Evolutionary conservation across 106 monocot genomes (phyloP).

Genomic region (Agapanthus africanus): DNA sequence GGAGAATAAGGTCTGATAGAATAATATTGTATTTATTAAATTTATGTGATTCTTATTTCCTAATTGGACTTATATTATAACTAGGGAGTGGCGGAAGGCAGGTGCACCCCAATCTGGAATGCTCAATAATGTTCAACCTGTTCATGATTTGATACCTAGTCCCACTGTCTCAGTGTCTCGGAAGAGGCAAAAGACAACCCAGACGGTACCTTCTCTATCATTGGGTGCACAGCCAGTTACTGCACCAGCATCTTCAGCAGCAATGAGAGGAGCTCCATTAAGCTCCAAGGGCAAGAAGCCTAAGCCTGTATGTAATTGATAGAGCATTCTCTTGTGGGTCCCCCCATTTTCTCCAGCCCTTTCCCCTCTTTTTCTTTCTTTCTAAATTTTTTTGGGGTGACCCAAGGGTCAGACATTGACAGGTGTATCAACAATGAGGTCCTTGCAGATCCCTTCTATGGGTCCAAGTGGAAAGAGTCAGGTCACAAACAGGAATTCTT

Average conservation of each 20-base stretch:
- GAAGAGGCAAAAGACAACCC: slow-evolving; percentile 74
- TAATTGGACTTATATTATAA: too few relatives aligned
- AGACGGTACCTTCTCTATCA: slow-evolving; percentile 53
- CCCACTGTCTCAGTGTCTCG: slow-evolving; percentile 65
- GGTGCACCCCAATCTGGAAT: slow-evolving; percentile 35
- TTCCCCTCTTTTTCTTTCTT: not conserved
- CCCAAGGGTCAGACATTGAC: slow-evolving; percentile 14
- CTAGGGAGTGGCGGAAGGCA: slow-evolving; percentile 81
- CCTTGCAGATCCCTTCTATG: slow-evolving; percentile 21
- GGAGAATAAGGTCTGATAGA: slow-evolving; percentile 52
- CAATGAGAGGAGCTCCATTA: slow-evolving; percentile 44
- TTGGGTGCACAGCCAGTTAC: slow-evolving; percentile 33
- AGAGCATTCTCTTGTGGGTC: not conserved
- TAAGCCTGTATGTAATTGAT: slow-evolving; percentile 56
- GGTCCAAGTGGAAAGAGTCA: slow-evolving; percentile 22
- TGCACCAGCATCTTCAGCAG: slow-evolving; percentile 53
- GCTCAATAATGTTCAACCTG: not conserved
- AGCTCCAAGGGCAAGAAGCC: slow-evolving; percentile 68
- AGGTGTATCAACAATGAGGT: slow-evolving; percentile 21
- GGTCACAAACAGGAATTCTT: slow-evolving; percentile 24
- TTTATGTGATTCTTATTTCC: too few relatives aligned
- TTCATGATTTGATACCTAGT: slow-evolving; percentile 51
- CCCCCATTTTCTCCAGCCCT: not conserved
- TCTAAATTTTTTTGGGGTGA: not conserved
- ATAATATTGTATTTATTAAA: slow-evolving; percentile 4